Base-by-base conservation (phyloP, 139 green algal genomes). In the Chlorella sp. region DNA sequence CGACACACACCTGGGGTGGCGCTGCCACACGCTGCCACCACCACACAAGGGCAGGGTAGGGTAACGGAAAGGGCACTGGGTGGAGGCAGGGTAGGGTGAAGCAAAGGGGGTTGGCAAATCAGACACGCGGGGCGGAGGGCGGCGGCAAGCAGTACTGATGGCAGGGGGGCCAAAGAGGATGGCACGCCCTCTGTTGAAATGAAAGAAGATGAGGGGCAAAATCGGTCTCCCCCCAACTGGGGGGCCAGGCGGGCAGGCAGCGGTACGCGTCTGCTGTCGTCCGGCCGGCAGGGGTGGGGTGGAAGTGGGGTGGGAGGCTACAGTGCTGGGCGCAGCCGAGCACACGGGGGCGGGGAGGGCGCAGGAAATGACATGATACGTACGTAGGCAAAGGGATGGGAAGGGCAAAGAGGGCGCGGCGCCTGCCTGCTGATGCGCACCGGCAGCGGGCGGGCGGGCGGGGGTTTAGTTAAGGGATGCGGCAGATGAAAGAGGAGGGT, bases 171-270 rank as follows among this genome's bases (percentile, higher is more conserved):
- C 9, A 5, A 14, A 34, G 32, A 1, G 71, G 28, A 30, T 39
- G 71, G 71, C 71, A 39, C 71, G 79, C 37, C 26, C 26, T 84
- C 73, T 80, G 73, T 24, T 84, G 79, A 11, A 84, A 84, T 66
- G 32, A 84, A 84, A 84, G 79, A 15, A 22, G 79, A 0, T 24
- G 40, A 60, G 79, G 79, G 28, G 39, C 79, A 84, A 84, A 84
- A 84, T 84, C 79, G 79, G 40, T 16, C 79, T 84, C 26, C 7
- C 22, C 79, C 39, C 21, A 68, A 34, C 5, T 37, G 37, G 61
- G 26, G 11, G 36, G 78, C 36, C 24, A 66, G 39, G 78, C 24
- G 24, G 40, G 39, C 81, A 76, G 81, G 34, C 71, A 34, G 9
- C 36, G 3, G 9, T 37, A 34, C 71, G 48, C 48, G 48, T 9